Evolutionary conservation across 2,329 filamentous ascomycete genomes (phyloP), one percentile per base, ranked within the genome.

Genomic region (Bipolaris oryzae): DNA sequence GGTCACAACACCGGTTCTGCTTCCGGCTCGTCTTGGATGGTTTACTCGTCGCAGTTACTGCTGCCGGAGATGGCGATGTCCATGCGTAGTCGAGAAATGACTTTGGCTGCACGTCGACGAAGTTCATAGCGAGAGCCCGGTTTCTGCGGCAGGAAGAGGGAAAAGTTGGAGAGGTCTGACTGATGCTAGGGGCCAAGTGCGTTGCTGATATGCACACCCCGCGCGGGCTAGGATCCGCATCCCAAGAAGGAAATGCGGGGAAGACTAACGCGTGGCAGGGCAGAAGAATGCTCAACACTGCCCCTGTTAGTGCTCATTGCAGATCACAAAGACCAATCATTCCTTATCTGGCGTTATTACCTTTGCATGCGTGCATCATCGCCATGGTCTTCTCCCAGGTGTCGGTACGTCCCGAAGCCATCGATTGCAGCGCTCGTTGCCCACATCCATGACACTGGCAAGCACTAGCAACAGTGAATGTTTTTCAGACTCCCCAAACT

Each of bases 1-100:
- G 78, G 55, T 81, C 79, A 59, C 79, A 81, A 57, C 78, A 80
- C 46, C 78, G 73, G 54, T 79, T 74, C 53, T 79, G 77, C 55
- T 76, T 76, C 42, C 77, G 73, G 44, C 66, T 70, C 10, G 73
- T 73, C 47, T 71, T 73, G n/a, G 68, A 71, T 28, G 65, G 53
- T 51, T 74, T 74, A 20, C 28, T 31, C 28, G 62, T 50, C 15
- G 55, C 43, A 39, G 55, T 65, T 46, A 64, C 56, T 45, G 56
- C 54, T 39, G 64, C 55, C 25, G 68, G 58, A 38, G 70, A 67
- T 42, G 73, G 72, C 58, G 69, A 68, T 9, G 73, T 74, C 70
- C 71, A 74, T 9, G 71, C 73, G 63, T 75, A 74, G 45, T 75
- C 73, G 21, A 75, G 67, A 51, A 74, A 75, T 16, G 71, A 73